Percentiles rank a stretch among this genome's conserved stretches.
phyloP scores from a whole-genome alignment of 148 eudicot genomes.

The Rhododendron williamsianum region DNA sequence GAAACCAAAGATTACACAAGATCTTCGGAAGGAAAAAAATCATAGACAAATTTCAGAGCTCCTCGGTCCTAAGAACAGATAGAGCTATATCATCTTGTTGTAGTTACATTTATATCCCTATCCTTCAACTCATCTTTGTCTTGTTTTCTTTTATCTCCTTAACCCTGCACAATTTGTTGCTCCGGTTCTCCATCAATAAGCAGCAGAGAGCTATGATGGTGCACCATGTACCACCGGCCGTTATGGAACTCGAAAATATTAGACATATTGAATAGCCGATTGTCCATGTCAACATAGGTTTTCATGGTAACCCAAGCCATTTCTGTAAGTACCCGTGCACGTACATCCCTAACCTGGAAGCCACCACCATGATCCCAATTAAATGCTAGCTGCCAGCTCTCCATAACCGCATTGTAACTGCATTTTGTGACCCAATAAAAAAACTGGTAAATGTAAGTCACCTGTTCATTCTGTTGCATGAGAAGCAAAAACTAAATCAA shows the following conservation, averaged over 20 bases:
- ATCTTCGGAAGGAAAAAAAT: conserved; percentile 19
- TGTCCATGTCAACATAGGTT: conserved; percentile 52
- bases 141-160: conserved; percentile 3
- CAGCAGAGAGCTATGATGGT: conserved; percentile 77
- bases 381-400: conserved; percentile 76
- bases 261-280: conserved; percentile 50
- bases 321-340: conserved; percentile 60
- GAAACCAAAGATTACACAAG: conserved; percentile 17
- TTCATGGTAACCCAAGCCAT: conserved; percentile 94
- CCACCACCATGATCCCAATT: conserved; percentile 62
- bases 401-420: conserved; percentile 74
- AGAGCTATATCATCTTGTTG: conserved; percentile 21
- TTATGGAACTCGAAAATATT: conserved; percentile 71
- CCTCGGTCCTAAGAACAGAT: conserved; percentile 30
- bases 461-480: neutral
- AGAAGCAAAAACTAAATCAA: neutral
- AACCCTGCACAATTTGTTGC: conserved; percentile 49
- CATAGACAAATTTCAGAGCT: conserved; percentile 22
- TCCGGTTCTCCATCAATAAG: conserved; percentile 61
- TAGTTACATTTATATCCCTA: conserved; percentile 33
- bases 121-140: conserved; percentile 16
- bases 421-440: neutral
- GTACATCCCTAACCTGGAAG: conserved; percentile 72
- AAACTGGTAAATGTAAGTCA: neutral
- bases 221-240: conserved; percentile 94